These are phyloP conservation scores for Irpex rosettiformis DNA, from an alignment of 1,284 basidiomycete genomes.

Conservation along the genomic window DNA sequence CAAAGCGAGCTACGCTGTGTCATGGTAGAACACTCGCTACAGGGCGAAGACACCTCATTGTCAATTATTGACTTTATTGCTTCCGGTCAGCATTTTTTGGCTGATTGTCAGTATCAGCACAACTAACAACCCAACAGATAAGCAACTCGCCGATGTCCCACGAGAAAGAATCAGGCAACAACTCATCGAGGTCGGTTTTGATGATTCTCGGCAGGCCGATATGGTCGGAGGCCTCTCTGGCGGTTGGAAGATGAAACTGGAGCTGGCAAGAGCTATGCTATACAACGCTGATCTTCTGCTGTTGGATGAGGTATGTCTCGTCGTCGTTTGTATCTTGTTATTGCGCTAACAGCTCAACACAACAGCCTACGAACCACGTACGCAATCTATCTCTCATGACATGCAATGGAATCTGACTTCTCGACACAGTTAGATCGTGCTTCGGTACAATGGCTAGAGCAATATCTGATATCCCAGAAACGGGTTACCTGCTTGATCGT, in stretches of 20 bases:
- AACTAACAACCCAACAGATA: conserved; percentile 38
- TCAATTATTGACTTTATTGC: conserved; percentile 89
- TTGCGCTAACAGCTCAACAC: conserved; percentile 16
- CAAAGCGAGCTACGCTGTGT: conserved; percentile 83
- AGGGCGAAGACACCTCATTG: conserved; percentile 84
- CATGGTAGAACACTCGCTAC: conserved; percentile 96
- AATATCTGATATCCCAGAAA: conserved; percentile 80
- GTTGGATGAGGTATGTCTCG: conserved; percentile 67
- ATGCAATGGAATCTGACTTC: conserved; percentile 7
- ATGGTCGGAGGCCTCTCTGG: conserved; percentile 91
- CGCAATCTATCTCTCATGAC: conserved; percentile 27
- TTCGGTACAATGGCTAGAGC: conserved; percentile 93
- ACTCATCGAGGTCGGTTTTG: conserved; percentile 88
- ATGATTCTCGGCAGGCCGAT: conserved; percentile 82
- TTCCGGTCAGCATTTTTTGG: conserved; percentile 48
- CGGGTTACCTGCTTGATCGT: conserved; percentile 92
- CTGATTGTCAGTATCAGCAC: not conserved
- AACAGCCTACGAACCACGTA: conserved; percentile 90
- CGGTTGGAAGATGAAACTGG: conserved; percentile 99
- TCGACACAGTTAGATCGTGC: conserved; percentile 71
- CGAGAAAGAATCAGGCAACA: conserved; percentile 75
- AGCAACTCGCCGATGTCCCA: conserved; percentile 53
- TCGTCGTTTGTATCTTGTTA: conserved; percentile 4
- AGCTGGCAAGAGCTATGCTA: conserved; percentile 91
- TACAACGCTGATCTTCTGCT: conserved; percentile 94